A percentile compares a stretch with the other conserved stretches of the same genome.
These are phyloP conservation scores for Termitomyces titanicus DNA, from an alignment of 768 basidiomycete species.

Conservation along the genomic window DNA sequence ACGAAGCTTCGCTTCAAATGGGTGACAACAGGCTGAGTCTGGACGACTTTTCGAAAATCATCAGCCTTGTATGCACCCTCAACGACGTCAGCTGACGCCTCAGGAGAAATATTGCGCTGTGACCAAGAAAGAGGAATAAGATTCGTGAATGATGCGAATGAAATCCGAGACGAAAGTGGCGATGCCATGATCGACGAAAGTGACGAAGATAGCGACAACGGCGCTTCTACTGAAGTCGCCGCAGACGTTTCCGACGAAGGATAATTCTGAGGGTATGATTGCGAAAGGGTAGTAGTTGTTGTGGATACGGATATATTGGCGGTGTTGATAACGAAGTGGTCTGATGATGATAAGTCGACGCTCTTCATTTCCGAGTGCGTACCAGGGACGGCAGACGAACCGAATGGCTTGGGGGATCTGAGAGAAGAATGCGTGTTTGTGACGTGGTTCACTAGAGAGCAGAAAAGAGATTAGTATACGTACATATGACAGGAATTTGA, in stretches of 20 bases:
- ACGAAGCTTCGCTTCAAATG: conserved; percentile 40
- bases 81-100: conserved; percentile 8
- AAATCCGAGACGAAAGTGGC: conserved; percentile 52
- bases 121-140: conserved; percentile 56
- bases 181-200: conserved; percentile 48
- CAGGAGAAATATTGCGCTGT: conserved; percentile 31
- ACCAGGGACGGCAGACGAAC: conserved; percentile 21
- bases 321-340: conserved; percentile 16
- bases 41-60: neutral
- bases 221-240: conserved; percentile 11
- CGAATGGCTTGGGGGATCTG: conserved; percentile 36
- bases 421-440: conserved; percentile 32
- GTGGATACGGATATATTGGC: conserved; percentile 13
- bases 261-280: conserved; percentile 16
- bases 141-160: conserved; percentile 58
- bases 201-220: conserved; percentile 30
- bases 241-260: conserved; percentile 3
- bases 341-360: conserved; percentile 32
- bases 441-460: conserved; percentile 31
- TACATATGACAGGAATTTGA: conserved; percentile 49
- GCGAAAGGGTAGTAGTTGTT: conserved; percentile 10
- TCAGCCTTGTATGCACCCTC: conserved; percentile 1
- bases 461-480: conserved; percentile 49
- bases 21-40: neutral
- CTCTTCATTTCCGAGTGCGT: conserved; percentile 36